A percentile compares a stretch with the other conserved stretches of the same genome.
phyloP scores from a whole-genome alignment of 345 rosid species.

The Rubroshorea leprosula region DNA sequence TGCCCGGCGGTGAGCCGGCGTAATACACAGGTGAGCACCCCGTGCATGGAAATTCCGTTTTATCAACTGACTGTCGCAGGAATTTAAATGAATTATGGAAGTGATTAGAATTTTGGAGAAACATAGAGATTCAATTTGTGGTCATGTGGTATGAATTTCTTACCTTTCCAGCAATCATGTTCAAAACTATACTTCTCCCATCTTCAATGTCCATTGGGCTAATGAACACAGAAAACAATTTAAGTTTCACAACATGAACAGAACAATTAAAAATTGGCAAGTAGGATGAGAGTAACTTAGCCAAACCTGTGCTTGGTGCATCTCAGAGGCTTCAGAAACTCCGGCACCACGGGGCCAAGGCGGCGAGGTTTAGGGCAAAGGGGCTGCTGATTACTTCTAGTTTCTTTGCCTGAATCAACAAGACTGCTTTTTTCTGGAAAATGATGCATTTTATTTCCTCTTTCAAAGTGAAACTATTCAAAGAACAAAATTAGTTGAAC shows the following conservation, averaged over 20 bases:
- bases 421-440: slow-evolving; percentile 33
- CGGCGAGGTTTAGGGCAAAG: slow-evolving; percentile 79
- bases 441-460: slow-evolving; percentile 3
- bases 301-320: slow-evolving; percentile 48
- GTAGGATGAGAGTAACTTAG: background rate
- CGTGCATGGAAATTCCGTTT: slow-evolving; percentile 27
- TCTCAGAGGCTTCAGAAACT: slow-evolving; percentile 49
- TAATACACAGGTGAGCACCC: slow-evolving; percentile 41
- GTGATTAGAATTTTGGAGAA: background rate
- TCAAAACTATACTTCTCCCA: slow-evolving; percentile 37
- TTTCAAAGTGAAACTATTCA: background rate
- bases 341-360: slow-evolving; percentile 40
- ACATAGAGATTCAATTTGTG: background rate
- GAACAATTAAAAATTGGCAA: background rate
- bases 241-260: background rate
- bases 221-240: slow-evolving; percentile 12
- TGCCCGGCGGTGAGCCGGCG: slow-evolving; percentile 75
- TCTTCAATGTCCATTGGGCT: slow-evolving; percentile 36
- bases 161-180: slow-evolving; percentile 44
- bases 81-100: background rate
- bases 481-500: background rate
- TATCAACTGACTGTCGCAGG: slow-evolving; percentile 26
- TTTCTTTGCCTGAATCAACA: slow-evolving; percentile 24
- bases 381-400: slow-evolving; percentile 25
- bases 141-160: slow-evolving; percentile 2